phyloP scores from a whole-genome alignment of 2,329 filamentous ascomycete species.

The Helicocarpus griseus region DNA sequence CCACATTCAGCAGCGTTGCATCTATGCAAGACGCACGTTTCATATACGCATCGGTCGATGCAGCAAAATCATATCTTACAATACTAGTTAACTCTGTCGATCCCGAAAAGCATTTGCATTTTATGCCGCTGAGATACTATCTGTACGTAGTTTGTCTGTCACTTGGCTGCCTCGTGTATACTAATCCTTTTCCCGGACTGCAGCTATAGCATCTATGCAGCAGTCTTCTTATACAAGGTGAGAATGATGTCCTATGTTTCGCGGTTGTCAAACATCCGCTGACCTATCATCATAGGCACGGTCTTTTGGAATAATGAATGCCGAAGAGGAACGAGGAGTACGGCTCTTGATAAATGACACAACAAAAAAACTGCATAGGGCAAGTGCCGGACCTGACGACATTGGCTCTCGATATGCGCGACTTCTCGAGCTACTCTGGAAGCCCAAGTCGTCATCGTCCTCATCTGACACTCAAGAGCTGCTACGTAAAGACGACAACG shows the following conservation, averaged over 20 bases:
- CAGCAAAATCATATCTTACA: slow-evolving; percentile 51
- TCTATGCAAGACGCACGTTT: slow-evolving; percentile 55
- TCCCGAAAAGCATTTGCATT: slow-evolving; percentile 49
- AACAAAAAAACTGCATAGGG: slow-evolving; percentile 49
- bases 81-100: slow-evolving; percentile 53
- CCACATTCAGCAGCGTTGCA: slow-evolving; percentile 45
- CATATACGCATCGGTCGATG: slow-evolving; percentile 57
- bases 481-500: slow-evolving; percentile 12
- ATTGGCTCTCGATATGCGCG: slow-evolving; percentile 53
- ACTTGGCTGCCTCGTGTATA: not conserved
- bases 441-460: slow-evolving; percentile 28
- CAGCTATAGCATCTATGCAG: slow-evolving; percentile 49
- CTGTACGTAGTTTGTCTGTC: slow-evolving; percentile 37
- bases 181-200: slow-evolving; percentile 10
- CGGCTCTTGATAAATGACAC: slow-evolving; percentile 49
- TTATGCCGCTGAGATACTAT: slow-evolving; percentile 56
- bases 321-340: slow-evolving; percentile 45
- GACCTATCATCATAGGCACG: slow-evolving; percentile 33
- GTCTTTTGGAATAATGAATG: slow-evolving; percentile 50
- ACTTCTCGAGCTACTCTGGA: slow-evolving; percentile 52
- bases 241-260: not conserved
- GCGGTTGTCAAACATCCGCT: not conserved
- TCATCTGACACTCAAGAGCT: slow-evolving; percentile 13
- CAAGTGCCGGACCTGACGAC: slow-evolving; percentile 49
- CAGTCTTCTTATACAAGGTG: slow-evolving; percentile 57